Evolutionary conservation across 495 filamentous ascomycete species (phyloP), one percentile per base, ranked within the genome.

Genomic region (Penicillium pulvis): DNA sequence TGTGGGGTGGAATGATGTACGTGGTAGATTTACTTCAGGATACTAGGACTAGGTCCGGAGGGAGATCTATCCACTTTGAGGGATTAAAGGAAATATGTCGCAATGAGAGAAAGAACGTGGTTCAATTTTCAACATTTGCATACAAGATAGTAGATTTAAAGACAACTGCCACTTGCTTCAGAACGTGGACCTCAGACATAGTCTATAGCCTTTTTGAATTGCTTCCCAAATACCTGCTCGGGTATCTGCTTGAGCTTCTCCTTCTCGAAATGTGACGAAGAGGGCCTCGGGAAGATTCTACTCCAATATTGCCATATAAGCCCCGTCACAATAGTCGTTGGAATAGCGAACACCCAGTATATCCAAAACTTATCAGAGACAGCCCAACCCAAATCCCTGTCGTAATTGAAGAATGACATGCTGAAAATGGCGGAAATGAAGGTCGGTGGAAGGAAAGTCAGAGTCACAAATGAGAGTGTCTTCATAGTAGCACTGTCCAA

Each of bases 401-500:
- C 61, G 33, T 61, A 75, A 17, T 69, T 60, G 43, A 76, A 76
- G 53, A 76, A 76, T 0, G 64, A 68, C 59, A 70, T 76, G 47
- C 71, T 71, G 58, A 76, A 76, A 16, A 76, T 44, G 4, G 73
- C 69, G 4, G 63, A 77, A 28, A 73, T 68, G 20, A 75, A 78
- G 0, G 75, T 77, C 10, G 73, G 70, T 20, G 75, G 75, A 14
- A 78, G 52, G 31, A 74, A 78, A 0, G 55, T 60, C 53, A 77
- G 53, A 5, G 73, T 75, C 17, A 75, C 59, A 39, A 73, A 58
- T 4, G 71, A 60, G 16, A 76, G 66, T 2, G 71, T 72, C 44
- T 68, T 72, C 64, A 76, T 67, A 8, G 66, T 62, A 19, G 68
- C 56, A 48, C 73, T 78, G 56, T 81, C 76, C 16, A 44, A 41